Conservation (phyloP, 768 basidiomycete species). For the Phaeolepiota aurea region DNA sequence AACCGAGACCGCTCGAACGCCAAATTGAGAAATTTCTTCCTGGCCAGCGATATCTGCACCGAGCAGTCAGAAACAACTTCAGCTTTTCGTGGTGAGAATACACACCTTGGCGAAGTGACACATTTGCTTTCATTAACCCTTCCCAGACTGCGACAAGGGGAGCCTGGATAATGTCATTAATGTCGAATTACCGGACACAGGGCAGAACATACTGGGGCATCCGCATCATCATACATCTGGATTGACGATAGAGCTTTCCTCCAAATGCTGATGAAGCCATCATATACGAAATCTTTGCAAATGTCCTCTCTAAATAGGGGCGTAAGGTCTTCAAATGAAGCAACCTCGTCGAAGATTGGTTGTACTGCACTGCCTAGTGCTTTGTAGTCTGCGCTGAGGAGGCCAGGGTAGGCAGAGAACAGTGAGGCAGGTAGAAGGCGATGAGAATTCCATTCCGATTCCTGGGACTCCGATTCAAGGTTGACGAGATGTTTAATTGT, state of each 20-base stretch:
- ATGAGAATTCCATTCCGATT: slow-evolving; percentile 9
- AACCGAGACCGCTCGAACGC: slow-evolving; percentile 28
- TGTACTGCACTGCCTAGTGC: slow-evolving; percentile 38
- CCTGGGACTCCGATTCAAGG: slow-evolving; percentile 12
- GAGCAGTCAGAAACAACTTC: neutral
- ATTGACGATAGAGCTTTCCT: slow-evolving; percentile 33
- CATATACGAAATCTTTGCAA: slow-evolving; percentile 40
- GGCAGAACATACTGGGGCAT: slow-evolving; percentile 38
- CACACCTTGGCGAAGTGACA: slow-evolving; percentile 37
- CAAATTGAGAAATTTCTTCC: slow-evolving; percentile 28
- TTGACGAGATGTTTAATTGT: slow-evolving; percentile 32
- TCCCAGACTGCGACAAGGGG: slow-evolving; percentile 52
- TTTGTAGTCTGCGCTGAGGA: slow-evolving; percentile 45
- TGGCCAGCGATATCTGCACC: slow-evolving; percentile 36
- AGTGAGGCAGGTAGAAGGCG: slow-evolving; percentile 43
- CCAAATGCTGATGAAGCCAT: slow-evolving; percentile 47
- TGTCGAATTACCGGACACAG: neutral
- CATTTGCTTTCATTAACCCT: slow-evolving; percentile 42
- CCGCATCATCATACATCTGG: slow-evolving; percentile 33
- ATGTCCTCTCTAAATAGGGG: slow-evolving; percentile 53
- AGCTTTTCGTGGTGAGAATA: neutral
- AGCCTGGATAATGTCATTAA: slow-evolving; percentile 15
- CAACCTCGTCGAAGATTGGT: slow-evolving; percentile 45
- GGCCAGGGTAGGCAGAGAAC: slow-evolving; percentile 48
- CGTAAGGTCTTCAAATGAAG: slow-evolving; percentile 44